Conservation (phyloP, 2,329 filamentous ascomycete species). For the Talaromyces sp. region DNA sequence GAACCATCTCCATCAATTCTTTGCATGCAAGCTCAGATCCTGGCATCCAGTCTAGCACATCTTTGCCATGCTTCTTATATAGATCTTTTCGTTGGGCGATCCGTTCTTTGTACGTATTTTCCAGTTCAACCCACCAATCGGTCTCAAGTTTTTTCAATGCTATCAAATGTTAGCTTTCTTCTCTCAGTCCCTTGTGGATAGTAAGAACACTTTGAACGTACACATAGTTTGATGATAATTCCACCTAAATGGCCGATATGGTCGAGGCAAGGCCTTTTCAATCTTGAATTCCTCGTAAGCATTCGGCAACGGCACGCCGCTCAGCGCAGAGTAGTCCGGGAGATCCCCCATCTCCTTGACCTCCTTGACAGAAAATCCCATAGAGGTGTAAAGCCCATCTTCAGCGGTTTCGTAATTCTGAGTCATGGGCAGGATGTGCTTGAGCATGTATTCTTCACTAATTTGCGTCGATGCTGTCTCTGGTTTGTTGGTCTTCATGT, state of each 20-base stretch:
- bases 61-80: conserved; percentile 58
- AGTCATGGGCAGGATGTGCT: conserved; percentile 41
- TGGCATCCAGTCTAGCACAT: conserved; percentile 65
- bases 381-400: conserved; percentile 55
- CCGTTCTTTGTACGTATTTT: conserved; percentile 64
- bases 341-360: conserved; percentile 70
- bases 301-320: conserved; percentile 67
- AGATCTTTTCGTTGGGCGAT: conserved; percentile 66
- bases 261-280: conserved; percentile 63
- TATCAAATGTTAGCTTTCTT: conserved; percentile 32
- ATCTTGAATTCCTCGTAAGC: conserved; percentile 65
- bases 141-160: conserved; percentile 73
- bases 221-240: conserved; percentile 88
- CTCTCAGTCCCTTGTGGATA: not conserved
- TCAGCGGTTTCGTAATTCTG: conserved; percentile 37
- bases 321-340: conserved; percentile 71
- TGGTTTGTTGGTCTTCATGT: conserved; percentile 25
- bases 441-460: conserved; percentile 31
- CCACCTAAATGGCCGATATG: conserved; percentile 80
- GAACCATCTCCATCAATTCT: conserved; percentile 80
- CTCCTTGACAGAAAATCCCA: conserved; percentile 67
- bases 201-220: conserved; percentile 45
- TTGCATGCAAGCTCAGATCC: conserved; percentile 76
- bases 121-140: conserved; percentile 87
- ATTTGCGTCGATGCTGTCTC: conserved; percentile 22